These are phyloP conservation scores for Chrysosporium keratinophilum DNA, from an alignment of 2,329 filamentous ascomycete species.

Conservation along the genomic window DNA sequence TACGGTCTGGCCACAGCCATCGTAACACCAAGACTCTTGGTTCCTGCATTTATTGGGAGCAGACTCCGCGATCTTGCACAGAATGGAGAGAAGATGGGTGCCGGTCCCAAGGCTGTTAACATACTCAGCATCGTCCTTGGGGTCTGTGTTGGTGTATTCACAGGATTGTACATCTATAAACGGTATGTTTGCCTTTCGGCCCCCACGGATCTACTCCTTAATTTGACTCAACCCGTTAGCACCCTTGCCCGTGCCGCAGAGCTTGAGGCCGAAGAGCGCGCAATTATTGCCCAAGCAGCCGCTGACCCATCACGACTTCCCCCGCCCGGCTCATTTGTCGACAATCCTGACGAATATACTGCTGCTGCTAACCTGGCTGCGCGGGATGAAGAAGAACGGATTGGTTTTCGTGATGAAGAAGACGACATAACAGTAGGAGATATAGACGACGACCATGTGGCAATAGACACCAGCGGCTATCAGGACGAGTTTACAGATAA, in stretches of 20 bases:
- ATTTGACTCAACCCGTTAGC: constrained; percentile 19
- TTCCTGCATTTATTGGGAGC: constrained; percentile 86
- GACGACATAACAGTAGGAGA: constrained; percentile 33
- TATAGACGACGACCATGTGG: constrained; percentile 39
- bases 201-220: not conserved
- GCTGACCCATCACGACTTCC: constrained; percentile 18
- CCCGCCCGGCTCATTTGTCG: constrained; percentile 19
- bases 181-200: constrained; percentile 31
- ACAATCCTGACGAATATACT: constrained; percentile 33
- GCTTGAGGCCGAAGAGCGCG: constrained; percentile 40
- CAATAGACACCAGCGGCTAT: constrained; percentile 33
- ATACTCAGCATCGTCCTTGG: constrained; percentile 71
- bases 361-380: constrained; percentile 31
- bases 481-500: constrained; percentile 46
- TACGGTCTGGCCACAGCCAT: constrained; percentile 77
- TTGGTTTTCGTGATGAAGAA: constrained; percentile 34
- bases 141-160: constrained; percentile 57
- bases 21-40: constrained; percentile 73
- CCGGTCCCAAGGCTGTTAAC: constrained; percentile 67
- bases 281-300: constrained; percentile 29
- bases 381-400: constrained; percentile 35
- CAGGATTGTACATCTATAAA: constrained; percentile 78
- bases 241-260: constrained; percentile 41
- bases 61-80: constrained; percentile 76
- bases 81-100: constrained; percentile 69